Evolutionary conservation across 257 asterid species (phyloP), one percentile per base, ranked within the genome.

Genomic region (Eucommia ulmoides): DNA sequence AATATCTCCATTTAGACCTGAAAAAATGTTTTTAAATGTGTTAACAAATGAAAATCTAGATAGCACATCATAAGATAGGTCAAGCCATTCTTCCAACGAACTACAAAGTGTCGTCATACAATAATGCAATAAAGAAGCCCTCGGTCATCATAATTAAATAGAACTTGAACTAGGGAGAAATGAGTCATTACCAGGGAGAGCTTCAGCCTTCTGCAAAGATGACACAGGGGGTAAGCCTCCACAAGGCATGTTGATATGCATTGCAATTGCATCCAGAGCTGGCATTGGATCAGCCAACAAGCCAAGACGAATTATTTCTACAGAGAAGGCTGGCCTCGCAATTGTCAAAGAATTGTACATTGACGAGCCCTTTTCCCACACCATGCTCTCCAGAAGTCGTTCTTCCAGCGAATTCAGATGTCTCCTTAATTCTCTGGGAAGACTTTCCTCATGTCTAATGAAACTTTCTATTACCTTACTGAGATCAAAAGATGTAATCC

Each of bases 391-490:
- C 74, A 91, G 69, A 20, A 91, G 79, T 51, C 95, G 83, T 60
- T 91, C 99, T 73, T 91, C 99, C 44, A 91, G 80, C 42, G 97
- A 83, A 76, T 86, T 91, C 58, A 91, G 65, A 66, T 91, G 99
- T 53, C 99, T 71, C 59, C 94, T 81, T 62, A 91, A 75, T 68
- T 91, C 99, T 75, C 95, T 84, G 0, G 99, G 99, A 59, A 91
- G 93, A 60, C 81, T 91, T 54, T 91, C 99, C 62, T 91, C 99
- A 58, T 91, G 95, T 58, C 99, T 71, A 60, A 91, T 69, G 63
- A 83, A 91, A 72, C 97, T 86, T 71, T 91, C 99, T 65, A 91
- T 91, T 74, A 91, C 99, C 82, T 91, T 91, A 70, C 95, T 87
- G 44, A 91, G 93, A 65, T 91, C 99, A 67, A 91, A 91, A 33